These are phyloP conservation scores for Discostella stelligeroides DNA, from an alignment of 108 stramenopile species.

Conservation along the genomic window DNA sequence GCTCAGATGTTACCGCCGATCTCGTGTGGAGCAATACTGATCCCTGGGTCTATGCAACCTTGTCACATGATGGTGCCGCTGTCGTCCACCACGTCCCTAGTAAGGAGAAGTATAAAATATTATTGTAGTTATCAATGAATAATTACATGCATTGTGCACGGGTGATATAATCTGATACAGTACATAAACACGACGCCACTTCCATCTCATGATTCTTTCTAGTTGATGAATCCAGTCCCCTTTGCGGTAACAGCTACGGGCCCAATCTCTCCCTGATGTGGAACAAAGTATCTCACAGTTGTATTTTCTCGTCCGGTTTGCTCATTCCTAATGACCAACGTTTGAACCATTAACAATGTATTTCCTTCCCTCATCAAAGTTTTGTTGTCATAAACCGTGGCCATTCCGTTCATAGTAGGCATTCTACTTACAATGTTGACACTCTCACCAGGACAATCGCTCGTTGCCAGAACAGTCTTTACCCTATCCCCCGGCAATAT, in stretches of 20 bases:
- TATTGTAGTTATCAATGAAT: constrained; percentile 66
- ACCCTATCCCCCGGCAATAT: constrained; percentile 68
- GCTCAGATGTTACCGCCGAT: constrained; percentile 83
- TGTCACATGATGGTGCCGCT: constrained; percentile 92
- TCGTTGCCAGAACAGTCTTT: constrained; percentile 70
- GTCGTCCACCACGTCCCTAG: constrained; percentile 94
- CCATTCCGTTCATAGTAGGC: constrained; percentile 83
- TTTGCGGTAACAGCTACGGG: constrained; percentile 43
- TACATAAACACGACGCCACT: no score
- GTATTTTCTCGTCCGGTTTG: constrained; percentile 61
- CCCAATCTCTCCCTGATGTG: constrained; percentile 46
- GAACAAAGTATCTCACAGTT: constrained; percentile 75
- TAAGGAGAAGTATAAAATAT: constrained; percentile 99
- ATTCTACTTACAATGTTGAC: constrained; percentile 68
- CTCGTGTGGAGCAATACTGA: constrained; percentile 93
- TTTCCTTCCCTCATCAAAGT: constrained; percentile 57
- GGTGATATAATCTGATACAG: no score
- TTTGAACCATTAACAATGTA: constrained; percentile 63
- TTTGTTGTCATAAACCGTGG: constrained; percentile 74
- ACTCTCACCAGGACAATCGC: constrained; percentile 56
- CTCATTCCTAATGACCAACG: constrained; percentile 73
- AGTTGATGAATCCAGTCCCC: constrained; percentile 21
- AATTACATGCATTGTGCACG: no score
- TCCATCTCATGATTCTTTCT: no score
- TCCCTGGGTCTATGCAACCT: constrained; percentile 93